Evolutionary conservation across 306 rosid genomes (phyloP).

Genomic region (Ochetophila trinervis): DNA sequence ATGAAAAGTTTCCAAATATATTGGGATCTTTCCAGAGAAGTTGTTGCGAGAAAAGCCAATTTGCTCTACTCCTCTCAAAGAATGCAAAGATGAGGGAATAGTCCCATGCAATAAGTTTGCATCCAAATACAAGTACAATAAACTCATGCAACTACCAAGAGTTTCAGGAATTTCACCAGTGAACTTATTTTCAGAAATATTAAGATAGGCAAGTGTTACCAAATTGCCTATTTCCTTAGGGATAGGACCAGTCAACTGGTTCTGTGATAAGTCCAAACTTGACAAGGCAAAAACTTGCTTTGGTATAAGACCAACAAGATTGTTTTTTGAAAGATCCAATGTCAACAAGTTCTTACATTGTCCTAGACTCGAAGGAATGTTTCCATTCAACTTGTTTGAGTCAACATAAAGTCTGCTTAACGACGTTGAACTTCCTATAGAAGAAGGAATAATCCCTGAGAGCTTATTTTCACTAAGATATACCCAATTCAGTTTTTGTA

Average conservation of each 20-base stretch:
- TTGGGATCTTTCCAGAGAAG: conserved; percentile 19
- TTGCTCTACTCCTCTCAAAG: conserved; percentile 11
- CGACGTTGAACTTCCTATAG: background rate
- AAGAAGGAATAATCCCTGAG: background rate
- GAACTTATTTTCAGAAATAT: conserved; percentile 21
- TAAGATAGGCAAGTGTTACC: background rate
- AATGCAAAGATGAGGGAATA: conserved; percentile 18
- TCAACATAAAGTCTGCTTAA: background rate
- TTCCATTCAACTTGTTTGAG: background rate
- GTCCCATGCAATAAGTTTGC: conserved; percentile 25
- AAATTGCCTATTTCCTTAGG: conserved; percentile 13
- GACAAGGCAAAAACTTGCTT: conserved; percentile 13
- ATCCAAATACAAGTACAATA: conserved; percentile 10
- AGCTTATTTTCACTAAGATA: rapidly evolving
- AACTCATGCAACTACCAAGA: conserved; percentile 13
- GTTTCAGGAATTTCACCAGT: conserved; percentile 15
- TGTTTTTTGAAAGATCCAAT: conserved; percentile 14
- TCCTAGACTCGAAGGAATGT: conserved; percentile 22
- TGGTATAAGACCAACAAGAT: conserved; percentile 25
- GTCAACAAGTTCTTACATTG: background rate
- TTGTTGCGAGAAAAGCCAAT: conserved; percentile 28
- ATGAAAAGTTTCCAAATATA: background rate
- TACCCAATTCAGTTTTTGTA: background rate
- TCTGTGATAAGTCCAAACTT: conserved; percentile 13
- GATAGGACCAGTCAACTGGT: conserved; percentile 23